Base-by-base conservation (phyloP, 176 grass and related monocot species). In the Zea luxurians region DNA sequence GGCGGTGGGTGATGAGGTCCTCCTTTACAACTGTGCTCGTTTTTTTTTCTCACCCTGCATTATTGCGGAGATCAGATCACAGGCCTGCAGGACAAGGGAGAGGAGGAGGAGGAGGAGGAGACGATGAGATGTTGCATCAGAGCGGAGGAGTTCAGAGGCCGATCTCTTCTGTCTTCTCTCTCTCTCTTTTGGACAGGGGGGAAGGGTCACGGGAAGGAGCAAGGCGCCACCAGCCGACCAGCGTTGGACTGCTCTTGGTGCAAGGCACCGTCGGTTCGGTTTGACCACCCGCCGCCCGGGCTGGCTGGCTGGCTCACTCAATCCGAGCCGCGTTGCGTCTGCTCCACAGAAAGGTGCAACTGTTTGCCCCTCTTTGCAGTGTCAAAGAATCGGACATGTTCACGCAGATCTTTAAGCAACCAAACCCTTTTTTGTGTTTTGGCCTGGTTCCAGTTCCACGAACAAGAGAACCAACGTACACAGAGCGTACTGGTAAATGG, bases 311-410 rank as follows among this genome's bases (percentile, higher is more conserved):
- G n/a, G 4, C 20, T 72, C 78, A 7, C 49, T 20, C 44, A 53
- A 79, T 1, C 27, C 27, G 27, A 27, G 27, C 7, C 16, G 52
- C 52, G 52, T 78, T 10, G 66, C 74, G 43, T 87, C 17, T 48
- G 61, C 10, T 68, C 4, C 49, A 82, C 67, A 66, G 59, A 66
- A 87, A 82, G 74, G 74, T 37, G 66, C 64, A 9, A 5, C 40
- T 37, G 41, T 38, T 27, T 20, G 10, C 37, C 83, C 12, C 8
- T 1, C 10, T 46, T 68, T 10, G 45, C 17, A 62, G 48, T 42
- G 66, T 65, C 27, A 48, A 73, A 1, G 60, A 57, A 78, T 21
- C 71, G 3, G 16, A 37, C 17, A 16, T 16, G 46, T n/a, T 4
- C 17, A 45, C 13, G 2, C 10, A 9, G 15, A 52, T 11, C 4